phyloP scores from a whole-genome alignment of 306 rosid genomes.

The Medicago arabica region DNA sequence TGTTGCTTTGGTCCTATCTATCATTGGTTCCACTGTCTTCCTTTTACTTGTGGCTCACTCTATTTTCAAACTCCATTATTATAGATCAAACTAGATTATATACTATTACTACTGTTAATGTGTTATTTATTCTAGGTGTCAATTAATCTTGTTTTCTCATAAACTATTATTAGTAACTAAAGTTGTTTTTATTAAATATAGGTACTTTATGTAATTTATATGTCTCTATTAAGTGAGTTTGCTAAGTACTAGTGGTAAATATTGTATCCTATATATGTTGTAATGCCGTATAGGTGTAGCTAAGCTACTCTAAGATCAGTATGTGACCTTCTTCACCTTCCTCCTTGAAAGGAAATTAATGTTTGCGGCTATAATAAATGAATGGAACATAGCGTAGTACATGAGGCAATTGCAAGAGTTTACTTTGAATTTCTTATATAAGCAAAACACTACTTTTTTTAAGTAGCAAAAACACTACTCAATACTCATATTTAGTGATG shows the following conservation, averaged over 20 bases:
- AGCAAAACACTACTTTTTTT: too few relatives aligned
- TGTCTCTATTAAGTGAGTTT: constrained; percentile 2
- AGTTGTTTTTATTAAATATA: neutral
- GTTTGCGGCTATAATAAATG: neutral
- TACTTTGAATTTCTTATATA: too few relatives aligned
- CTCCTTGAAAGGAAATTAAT: constrained; percentile 3
- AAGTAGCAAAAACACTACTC: too few relatives aligned
- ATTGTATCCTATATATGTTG: neutral
- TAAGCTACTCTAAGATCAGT: neutral
- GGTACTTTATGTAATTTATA: constrained; percentile 8
- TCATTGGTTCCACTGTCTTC: constrained; percentile 51
- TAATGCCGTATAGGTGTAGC: neutral
- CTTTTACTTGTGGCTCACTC: constrained; percentile 55
- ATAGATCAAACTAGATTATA: constrained; percentile 33
- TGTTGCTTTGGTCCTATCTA: constrained; percentile 55
- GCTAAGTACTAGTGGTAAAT: constrained; percentile 15
- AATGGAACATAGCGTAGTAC: neutral
- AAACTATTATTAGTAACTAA: neutral
- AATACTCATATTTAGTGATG: too few relatives aligned
- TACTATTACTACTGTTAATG: neutral
- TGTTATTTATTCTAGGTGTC: neutral
- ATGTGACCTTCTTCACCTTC: neutral
- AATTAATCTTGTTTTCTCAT: neutral
- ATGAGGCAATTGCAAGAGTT: too few relatives aligned
- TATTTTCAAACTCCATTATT: constrained; percentile 46